Conservation (phyloP, 2,329 filamentous ascomycete species). For the Colletotrichum orbiculare region DNA sequence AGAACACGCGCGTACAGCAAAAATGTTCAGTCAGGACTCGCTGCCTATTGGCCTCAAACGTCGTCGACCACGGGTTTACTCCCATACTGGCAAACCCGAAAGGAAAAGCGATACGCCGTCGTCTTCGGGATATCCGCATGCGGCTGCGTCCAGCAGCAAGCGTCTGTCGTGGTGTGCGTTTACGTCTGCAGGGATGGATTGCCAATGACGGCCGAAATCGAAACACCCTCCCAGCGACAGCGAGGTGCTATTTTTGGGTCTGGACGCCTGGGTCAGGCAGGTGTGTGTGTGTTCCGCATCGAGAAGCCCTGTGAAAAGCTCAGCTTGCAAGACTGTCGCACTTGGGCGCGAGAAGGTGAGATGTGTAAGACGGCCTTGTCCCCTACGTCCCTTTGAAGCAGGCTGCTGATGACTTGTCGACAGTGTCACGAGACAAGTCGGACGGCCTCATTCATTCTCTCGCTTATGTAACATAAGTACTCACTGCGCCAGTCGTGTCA, state of each 20-base stretch:
- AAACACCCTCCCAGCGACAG: constrained; percentile 21
- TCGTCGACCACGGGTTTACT: no score
- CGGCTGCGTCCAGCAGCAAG: constrained; percentile 1
- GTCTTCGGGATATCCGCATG: constrained; percentile 17
- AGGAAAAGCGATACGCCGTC: constrained; percentile 11
- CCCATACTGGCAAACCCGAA: no score
- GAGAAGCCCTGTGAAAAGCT: neutral
- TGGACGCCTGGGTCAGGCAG: neutral
- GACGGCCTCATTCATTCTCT: constrained; percentile 11
- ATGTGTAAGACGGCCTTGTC: constrained; percentile 18
- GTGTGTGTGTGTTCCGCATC: constrained; percentile 2
- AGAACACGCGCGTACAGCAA: no score
- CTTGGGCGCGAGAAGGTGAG: neutral
- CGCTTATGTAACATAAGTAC: constrained; percentile 8
- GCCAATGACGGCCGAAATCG: constrained; percentile 21
- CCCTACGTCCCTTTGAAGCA: neutral
- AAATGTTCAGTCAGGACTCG: no score
- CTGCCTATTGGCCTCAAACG: no score
- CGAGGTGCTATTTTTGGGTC: constrained; percentile 32
- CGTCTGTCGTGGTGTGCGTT: neutral
- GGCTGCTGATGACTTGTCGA: constrained; percentile 9
- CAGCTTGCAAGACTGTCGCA: no score
- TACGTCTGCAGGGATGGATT: neutral
- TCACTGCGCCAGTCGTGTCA: neutral
- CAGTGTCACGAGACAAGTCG: constrained; percentile 19